A percentile compares a stretch with the other conserved stretches of the same genome.
Evolutionary conservation across 2,329 filamentous ascomycete genomes (phyloP).

Genomic region (Parafenestella ontariensis): DNA sequence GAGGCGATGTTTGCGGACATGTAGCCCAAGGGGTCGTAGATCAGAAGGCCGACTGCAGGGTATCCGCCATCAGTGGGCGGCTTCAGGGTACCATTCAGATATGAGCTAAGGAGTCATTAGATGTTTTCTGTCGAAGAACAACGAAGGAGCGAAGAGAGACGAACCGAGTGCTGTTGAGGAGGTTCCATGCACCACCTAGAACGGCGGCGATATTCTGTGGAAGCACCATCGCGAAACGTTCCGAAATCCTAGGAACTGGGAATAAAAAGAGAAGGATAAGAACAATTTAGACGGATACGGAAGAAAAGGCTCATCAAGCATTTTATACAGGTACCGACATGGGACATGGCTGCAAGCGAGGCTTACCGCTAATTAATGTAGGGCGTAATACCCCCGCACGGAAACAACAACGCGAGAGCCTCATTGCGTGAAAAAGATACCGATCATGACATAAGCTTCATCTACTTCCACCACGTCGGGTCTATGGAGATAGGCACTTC

Average conservation of each 20-base stretch:
- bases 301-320: not conserved
- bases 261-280: not conserved
- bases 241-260: not conserved
- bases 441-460: not conserved
- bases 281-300: not conserved
- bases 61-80: not conserved
- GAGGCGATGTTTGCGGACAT: conserved; percentile 23
- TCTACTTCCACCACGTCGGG: not conserved
- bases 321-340: not conserved
- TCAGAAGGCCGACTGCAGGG: conserved; percentile 9
- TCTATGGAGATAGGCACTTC: not conserved
- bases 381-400: not conserved
- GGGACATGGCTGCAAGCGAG: not conserved
- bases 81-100: conserved; percentile 5
- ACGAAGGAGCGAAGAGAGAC: not conserved
- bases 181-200: conserved; percentile 16
- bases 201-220: conserved; percentile 11
- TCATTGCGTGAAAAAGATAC: not conserved
- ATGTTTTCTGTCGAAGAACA: not conserved
- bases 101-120: conserved; percentile 3
- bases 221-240: conserved; percentile 8
- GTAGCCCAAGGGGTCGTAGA: conserved; percentile 15
- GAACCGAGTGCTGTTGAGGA: conserved; percentile 9
- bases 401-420: not conserved
- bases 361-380: conserved; percentile 1